Conservation (phyloP, 805 yeast species). For the Saturnispora kantuleensis region DNA sequence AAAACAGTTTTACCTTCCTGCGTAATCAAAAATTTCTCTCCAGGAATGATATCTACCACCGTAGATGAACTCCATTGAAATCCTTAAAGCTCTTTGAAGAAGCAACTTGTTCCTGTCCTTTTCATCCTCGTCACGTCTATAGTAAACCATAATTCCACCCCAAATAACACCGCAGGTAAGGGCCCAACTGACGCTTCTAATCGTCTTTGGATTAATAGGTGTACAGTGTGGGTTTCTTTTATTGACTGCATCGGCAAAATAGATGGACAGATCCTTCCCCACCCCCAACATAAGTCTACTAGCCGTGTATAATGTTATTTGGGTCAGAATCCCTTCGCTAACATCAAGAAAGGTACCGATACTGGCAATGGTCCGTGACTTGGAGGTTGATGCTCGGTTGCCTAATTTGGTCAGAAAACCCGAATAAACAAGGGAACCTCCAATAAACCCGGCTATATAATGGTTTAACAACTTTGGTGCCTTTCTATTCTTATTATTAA, state of each 20-base stretch:
- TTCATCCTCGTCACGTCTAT: constrained; percentile 45
- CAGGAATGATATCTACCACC: constrained; percentile 39
- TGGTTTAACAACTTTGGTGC: constrained; percentile 3
- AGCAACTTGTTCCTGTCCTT: constrained; percentile 19
- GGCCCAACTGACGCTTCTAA: constrained; percentile 40
- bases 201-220: constrained; percentile 6
- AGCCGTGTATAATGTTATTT: constrained; percentile 63
- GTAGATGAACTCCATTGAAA: constrained; percentile 63
- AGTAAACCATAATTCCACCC: constrained; percentile 67
- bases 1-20: constrained; percentile 6
- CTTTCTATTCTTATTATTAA: background rate
- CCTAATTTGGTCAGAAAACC: constrained; percentile 14
- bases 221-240: background rate
- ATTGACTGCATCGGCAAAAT: constrained; percentile 12
- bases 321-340: constrained; percentile 45
- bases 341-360: constrained; percentile 6
- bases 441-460: constrained; percentile 24
- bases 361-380: background rate
- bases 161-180: constrained; percentile 54
- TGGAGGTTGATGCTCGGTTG: background rate
- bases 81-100: constrained; percentile 54
- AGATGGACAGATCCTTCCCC: constrained; percentile 38
- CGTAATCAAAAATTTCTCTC: constrained; percentile 23
- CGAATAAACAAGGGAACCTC: constrained; percentile 26
- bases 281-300: constrained; percentile 57